A percentile compares a stretch with the other conserved stretches of the same genome.
Evolutionary conservation across 2,329 filamentous ascomycete species (phyloP).

Genomic region (Botrytis galanthina): DNA sequence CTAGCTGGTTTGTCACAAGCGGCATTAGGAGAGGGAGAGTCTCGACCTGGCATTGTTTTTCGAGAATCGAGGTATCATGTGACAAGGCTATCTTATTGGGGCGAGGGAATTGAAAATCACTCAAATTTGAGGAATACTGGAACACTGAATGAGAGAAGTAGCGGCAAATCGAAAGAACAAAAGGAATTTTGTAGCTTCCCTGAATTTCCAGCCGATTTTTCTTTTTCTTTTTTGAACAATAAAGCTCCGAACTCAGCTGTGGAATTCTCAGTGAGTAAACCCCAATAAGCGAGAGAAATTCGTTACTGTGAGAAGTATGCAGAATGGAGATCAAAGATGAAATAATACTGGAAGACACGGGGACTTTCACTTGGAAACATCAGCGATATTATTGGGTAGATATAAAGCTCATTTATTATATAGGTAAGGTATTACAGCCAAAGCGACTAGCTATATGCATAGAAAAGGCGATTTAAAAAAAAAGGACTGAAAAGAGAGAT

Average conservation of each 20-base stretch:
- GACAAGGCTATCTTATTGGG: neutral
- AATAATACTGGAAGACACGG: neutral
- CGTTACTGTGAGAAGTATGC: neutral
- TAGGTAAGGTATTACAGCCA: neutral
- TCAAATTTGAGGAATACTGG: neutral
- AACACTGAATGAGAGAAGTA: neutral
- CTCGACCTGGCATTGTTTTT: neutral
- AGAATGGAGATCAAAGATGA: neutral
- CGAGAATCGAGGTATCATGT: neutral
- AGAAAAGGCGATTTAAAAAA: neutral
- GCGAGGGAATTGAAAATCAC: neutral
- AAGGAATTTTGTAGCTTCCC: neutral
- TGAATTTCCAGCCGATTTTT: neutral
- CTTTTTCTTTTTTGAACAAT: neutral
- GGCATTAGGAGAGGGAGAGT: too few relatives aligned
- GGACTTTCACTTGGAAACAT: neutral
- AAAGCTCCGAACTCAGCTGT: neutral
- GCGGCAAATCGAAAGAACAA: neutral
- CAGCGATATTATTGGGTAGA: neutral
- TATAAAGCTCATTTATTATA: neutral
- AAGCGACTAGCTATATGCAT: neutral
- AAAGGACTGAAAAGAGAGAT: neutral
- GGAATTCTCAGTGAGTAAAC: neutral
- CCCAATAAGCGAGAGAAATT: neutral
- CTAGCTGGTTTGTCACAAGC: too few relatives aligned